These are phyloP conservation scores for Fusarium duplospermum DNA, from an alignment of 2,329 filamentous ascomycete genomes.

Conservation along the genomic window DNA sequence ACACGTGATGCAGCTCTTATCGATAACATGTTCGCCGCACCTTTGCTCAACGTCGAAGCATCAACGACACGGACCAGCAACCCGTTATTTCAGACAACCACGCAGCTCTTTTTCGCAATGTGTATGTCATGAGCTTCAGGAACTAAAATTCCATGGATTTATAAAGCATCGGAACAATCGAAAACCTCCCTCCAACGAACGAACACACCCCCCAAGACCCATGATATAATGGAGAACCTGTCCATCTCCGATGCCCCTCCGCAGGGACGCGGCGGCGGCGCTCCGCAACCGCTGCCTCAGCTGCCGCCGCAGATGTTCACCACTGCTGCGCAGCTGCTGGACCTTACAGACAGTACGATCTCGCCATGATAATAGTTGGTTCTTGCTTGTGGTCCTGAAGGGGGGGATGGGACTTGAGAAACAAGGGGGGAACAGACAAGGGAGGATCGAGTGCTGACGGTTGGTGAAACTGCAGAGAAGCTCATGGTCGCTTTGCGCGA, in stretches of 20 bases:
- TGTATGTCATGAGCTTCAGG: constrained; percentile 37
- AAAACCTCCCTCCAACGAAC: constrained; percentile 1
- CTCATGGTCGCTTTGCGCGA: constrained; percentile 91
- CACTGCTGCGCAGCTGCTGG: constrained; percentile 92
- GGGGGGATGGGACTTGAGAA: constrained; percentile 4
- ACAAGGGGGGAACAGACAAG: not conserved
- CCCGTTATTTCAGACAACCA: constrained; percentile 26
- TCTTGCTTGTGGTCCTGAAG: constrained; percentile 3
- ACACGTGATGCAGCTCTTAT: constrained; percentile 40
- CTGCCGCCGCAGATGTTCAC: constrained; percentile 97
- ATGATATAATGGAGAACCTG: constrained; percentile 65
- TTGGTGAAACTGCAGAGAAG: constrained; percentile 75
- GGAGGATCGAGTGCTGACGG: constrained; percentile 43
- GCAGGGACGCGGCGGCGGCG: constrained; percentile 51
- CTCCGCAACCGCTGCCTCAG: constrained; percentile 66
- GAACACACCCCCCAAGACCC: constrained; percentile 17
- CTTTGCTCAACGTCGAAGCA: constrained; percentile 39
- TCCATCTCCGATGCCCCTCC: constrained; percentile 62
- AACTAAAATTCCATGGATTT: constrained; percentile 36
- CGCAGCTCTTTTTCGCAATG: constrained; percentile 33
- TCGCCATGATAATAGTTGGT: constrained; percentile 28
- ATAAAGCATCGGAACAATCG: constrained; percentile 21
- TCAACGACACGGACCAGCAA: constrained; percentile 35
- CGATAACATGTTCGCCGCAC: constrained; percentile 35
- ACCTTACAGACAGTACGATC: constrained; percentile 93